Evolutionary conservation across 257 asterid genomes (phyloP).

Genomic region (Galeopsis tetrahit): DNA sequence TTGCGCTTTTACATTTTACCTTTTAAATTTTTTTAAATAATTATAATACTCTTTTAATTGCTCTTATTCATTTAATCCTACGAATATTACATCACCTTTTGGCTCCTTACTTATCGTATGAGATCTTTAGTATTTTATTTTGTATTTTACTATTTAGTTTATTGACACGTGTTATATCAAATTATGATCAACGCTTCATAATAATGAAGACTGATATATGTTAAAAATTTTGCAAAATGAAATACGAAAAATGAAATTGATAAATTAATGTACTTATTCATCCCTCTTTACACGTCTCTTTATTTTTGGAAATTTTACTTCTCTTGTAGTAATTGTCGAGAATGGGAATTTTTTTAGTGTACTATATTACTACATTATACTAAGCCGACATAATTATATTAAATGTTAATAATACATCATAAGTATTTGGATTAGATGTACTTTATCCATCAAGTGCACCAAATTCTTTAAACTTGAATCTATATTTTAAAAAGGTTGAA

Average conservation of each 20-base stretch:
- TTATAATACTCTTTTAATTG: constrained; percentile 23
- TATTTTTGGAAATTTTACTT: neutral
- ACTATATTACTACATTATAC: neutral
- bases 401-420: constrained; percentile 3
- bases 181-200: too few species aligned
- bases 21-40: neutral
- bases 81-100: constrained; percentile 32
- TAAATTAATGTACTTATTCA: too few species aligned
- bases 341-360: neutral
- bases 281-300: neutral
- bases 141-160: too few species aligned
- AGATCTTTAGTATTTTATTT: too few species aligned
- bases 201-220: too few species aligned
- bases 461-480: too few species aligned
- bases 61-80: constrained; percentile 21
- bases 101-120: neutral
- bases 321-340: neutral
- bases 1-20: constrained; percentile 34
- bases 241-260: too few species aligned
- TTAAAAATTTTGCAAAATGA: too few species aligned
- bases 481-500: too few species aligned
- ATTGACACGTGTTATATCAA: too few species aligned
- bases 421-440: constrained; percentile 15
- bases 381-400: constrained; percentile 1
- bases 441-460: neutral